Evolutionary conservation across 2,329 filamentous ascomycete species (phyloP).

Genomic region (Diaporthe caulivora): DNA sequence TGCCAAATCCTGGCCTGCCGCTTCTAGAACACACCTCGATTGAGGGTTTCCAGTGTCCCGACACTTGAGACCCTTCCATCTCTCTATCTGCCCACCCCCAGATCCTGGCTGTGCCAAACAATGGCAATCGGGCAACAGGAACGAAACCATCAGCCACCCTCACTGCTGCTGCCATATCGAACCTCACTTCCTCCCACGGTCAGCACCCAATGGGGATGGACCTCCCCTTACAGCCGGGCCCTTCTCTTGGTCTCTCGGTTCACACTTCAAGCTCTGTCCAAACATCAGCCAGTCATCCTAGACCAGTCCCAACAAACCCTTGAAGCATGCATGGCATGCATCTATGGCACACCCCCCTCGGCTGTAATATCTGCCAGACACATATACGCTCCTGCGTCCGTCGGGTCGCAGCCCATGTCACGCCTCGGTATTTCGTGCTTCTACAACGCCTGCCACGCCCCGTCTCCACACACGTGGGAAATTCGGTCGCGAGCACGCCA

Average conservation of each 20-base stretch:
- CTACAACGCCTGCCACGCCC: neutral
- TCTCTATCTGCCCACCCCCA: neutral
- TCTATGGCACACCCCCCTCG: neutral
- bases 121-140: neutral
- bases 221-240: neutral
- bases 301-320: neutral
- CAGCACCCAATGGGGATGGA: neutral
- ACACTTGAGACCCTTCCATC: neutral
- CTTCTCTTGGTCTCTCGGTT: neutral
- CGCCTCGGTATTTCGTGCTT: constrained; percentile 26
- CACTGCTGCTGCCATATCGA: neutral
- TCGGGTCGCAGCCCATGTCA: constrained; percentile 17
- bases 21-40: constrained; percentile 7
- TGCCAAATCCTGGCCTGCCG: neutral
- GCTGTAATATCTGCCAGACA: constrained; percentile 22
- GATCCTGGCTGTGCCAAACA: constrained; percentile 2
- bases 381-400: constrained; percentile 7
- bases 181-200: neutral
- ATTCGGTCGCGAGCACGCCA: constrained; percentile 21
- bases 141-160: neutral
- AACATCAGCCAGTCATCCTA: neutral
- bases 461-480: constrained; percentile 22
- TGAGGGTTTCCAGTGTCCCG: constrained; percentile 12
- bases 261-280: neutral
- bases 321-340: neutral